Evolutionary conservation across 345 rosid genomes (phyloP).

Genomic region (Gynandropsis gynandra): DNA sequence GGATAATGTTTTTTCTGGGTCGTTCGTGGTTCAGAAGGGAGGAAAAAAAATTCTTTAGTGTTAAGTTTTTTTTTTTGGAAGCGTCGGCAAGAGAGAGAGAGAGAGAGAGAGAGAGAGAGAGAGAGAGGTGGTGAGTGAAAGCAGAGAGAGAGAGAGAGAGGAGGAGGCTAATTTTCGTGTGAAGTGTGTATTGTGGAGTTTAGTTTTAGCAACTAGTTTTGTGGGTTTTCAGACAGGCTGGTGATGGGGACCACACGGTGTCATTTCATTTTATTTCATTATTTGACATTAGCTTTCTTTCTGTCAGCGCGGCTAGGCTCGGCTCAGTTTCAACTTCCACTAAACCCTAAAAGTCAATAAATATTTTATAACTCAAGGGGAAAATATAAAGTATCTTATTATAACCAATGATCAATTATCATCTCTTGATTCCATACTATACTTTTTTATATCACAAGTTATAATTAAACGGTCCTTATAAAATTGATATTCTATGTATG

Average conservation of each 20-base stretch:
- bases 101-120: constrained; percentile 10
- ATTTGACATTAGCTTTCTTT: constrained; percentile 14
- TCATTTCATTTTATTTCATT: neutral
- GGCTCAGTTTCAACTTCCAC: neutral
- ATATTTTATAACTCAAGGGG: too few species aligned
- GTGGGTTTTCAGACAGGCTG: constrained; percentile 23
- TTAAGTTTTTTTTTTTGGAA: constrained; percentile 6
- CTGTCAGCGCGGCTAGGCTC: constrained; percentile 2
- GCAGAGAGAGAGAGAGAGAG: constrained; percentile 11
- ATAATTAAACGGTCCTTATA: too few species aligned
- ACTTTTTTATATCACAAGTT: too few species aligned
- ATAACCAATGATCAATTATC: too few species aligned
- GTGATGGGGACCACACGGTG: constrained; percentile 20
- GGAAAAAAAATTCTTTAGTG: constrained; percentile 22
- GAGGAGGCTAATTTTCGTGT: constrained; percentile 23
- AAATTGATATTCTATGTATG: too few species aligned
- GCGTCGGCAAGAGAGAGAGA: constrained; percentile 30
- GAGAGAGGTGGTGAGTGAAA: constrained; percentile 23
- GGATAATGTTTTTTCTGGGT: neutral
- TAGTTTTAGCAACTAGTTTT: constrained; percentile 2
- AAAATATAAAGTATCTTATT: too few species aligned
- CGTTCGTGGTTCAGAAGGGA: neutral
- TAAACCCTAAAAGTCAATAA: neutral
- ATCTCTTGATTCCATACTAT: too few species aligned
- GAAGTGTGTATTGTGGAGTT: constrained; percentile 17